Evolutionary conservation across 192 early-diverging fungal species (phyloP).

Genomic region (Backusella westeae): DNA sequence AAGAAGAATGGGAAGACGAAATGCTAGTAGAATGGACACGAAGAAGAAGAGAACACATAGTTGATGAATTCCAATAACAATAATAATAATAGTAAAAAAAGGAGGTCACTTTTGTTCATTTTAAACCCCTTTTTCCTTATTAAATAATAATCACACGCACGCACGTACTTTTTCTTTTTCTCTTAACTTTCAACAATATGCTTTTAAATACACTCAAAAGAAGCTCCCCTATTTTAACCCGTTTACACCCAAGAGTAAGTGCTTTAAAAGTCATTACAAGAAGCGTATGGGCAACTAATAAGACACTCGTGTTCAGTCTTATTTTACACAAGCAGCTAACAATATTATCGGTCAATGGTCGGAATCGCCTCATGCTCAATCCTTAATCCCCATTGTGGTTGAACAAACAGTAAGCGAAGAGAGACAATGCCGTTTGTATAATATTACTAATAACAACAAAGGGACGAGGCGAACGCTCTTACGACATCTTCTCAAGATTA

Average conservation of each 20-base stretch:
- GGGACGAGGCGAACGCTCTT: conserved; percentile 89
- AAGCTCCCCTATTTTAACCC: neutral
- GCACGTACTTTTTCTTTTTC: neutral
- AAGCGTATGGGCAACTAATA: neutral
- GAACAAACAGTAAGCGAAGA: conserved; percentile 56
- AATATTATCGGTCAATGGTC: conserved; percentile 23
- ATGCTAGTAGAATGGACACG: conserved; percentile 24
- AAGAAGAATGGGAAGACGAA: conserved; percentile 44
- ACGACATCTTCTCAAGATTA: conserved; percentile 96
- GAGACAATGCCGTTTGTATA: neutral
- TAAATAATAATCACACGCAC: neutral
- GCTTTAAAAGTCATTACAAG: neutral
- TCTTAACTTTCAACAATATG: neutral
- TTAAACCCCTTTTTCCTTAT: neutral
- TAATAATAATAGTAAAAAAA: neutral
- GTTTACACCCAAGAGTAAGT: conserved; percentile 5
- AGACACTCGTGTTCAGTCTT: neutral
- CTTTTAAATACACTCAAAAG: conserved; percentile 3
- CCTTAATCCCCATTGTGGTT: conserved; percentile 62
- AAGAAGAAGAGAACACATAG: conserved; percentile 7
- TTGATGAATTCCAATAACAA: neutral
- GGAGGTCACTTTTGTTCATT: neutral
- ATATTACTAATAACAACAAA: conserved; percentile 12
- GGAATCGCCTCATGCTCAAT: conserved; percentile 29
- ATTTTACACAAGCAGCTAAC: neutral